A percentile compares a stretch with the other conserved stretches of the same genome.
Evolutionary conservation across 495 filamentous ascomycete genomes (phyloP).

Genomic region (Zalerion maritima): DNA sequence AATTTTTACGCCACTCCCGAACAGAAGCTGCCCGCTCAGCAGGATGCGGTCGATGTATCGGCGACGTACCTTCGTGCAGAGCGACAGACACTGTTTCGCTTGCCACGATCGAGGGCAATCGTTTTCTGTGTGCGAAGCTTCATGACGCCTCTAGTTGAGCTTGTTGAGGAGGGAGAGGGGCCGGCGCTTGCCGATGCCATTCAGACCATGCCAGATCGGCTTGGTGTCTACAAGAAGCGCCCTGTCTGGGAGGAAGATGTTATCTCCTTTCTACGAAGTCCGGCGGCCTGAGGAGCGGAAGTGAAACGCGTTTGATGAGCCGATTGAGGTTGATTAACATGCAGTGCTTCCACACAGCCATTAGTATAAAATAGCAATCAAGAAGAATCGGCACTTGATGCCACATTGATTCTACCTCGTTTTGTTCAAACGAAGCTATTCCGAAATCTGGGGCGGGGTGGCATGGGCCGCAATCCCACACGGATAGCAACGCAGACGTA

Average conservation of each 20-base stretch:
- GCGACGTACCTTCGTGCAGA: conserved; percentile 47
- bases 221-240: conserved; percentile 45
- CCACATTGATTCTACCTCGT: no score
- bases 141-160: conserved; percentile 41
- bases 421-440: no score
- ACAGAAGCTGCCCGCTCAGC: conserved; percentile 1
- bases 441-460: no score
- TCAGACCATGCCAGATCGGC: conserved; percentile 44
- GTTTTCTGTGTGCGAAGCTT: conserved; percentile 65
- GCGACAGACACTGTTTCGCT: conserved; percentile 55
- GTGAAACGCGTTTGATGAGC: no score
- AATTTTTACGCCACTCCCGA: conserved; percentile 9
- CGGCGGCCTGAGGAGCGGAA: no score
- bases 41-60: conserved; percentile 8
- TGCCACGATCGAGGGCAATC: conserved; percentile 44
- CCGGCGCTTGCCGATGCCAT: conserved; percentile 47
- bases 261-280: no score
- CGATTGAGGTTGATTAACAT: no score
- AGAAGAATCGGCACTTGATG: no score
- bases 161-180: conserved; percentile 48
- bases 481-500: no score
- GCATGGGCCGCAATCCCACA: no score
- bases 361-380: no score
- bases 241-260: conserved; percentile 45
- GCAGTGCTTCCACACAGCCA: no score